Evolutionary conservation across 176 grass and related monocot species (phyloP).

Genomic region (Typha latifolia): DNA sequence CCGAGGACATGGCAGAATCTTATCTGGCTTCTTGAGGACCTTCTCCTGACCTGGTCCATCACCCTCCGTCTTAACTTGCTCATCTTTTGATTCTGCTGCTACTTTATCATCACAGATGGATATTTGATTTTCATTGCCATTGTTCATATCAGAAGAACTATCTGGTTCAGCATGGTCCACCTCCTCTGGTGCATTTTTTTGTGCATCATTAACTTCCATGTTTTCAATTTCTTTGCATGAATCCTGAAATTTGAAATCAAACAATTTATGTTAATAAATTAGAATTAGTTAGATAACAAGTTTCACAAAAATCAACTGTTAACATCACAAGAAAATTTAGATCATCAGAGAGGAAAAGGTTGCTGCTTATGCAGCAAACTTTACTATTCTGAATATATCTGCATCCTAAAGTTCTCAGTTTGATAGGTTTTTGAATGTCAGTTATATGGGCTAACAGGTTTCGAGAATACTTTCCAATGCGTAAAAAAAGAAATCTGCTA

Average conservation of each 20-base stretch:
- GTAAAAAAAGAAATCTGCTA: no score
- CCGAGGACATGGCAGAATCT: slow-evolving; percentile 66
- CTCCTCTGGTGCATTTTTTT: slow-evolving; percentile 13
- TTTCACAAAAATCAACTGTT: no score
- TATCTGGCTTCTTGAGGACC: slow-evolving; percentile 74
- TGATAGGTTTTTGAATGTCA: no score
- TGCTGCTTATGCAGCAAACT: no score
- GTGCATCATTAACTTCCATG: slow-evolving; percentile 17
- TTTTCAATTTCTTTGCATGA: background rate
- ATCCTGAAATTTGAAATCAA: slow-evolving; percentile 4
- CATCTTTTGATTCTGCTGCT: slow-evolving; percentile 28
- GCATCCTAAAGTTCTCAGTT: no score
- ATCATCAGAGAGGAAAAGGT: no score
- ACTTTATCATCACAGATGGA: slow-evolving; percentile 33
- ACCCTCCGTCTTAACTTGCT: slow-evolving; percentile 31
- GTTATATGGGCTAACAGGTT: no score
- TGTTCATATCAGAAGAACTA: slow-evolving; percentile 21
- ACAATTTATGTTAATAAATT: background rate
- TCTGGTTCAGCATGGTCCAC: slow-evolving; percentile 17
- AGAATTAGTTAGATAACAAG: background rate
- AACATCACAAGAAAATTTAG: no score
- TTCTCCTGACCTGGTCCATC: slow-evolving; percentile 48
- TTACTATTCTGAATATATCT: no score
- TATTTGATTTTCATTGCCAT: slow-evolving; percentile 17
- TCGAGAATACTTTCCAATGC: no score